These are phyloP conservation scores for Amylocarpus encephaloides DNA, from an alignment of 2,329 filamentous ascomycete species.

Conservation along the genomic window DNA sequence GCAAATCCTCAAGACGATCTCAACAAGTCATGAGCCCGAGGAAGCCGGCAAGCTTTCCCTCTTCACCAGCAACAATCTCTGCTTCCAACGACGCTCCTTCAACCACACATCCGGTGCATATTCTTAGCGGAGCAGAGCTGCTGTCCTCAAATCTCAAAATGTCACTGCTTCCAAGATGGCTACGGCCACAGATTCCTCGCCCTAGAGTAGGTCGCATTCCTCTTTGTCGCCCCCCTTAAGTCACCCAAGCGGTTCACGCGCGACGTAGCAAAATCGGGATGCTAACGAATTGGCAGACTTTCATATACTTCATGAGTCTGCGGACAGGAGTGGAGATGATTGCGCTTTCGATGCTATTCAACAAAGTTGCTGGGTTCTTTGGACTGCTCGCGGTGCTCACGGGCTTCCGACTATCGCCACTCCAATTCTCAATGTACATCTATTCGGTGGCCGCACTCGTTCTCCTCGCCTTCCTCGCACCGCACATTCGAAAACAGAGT, in stretches of 20 bases:
- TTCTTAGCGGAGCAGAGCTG: neutral
- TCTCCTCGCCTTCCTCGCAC: slow-evolving; percentile 63
- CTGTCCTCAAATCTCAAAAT: slow-evolving; percentile 15
- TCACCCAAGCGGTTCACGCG: slow-evolving; percentile 1
- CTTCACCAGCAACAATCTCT: neutral
- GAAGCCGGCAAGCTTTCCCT: neutral
- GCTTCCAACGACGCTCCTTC: neutral
- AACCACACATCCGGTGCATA: neutral
- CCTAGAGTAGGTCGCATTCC: slow-evolving; percentile 24
- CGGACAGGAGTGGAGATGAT: slow-evolving; percentile 83
- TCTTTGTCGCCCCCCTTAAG: neutral
- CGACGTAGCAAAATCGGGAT: neutral
- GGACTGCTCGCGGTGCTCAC: slow-evolving; percentile 84
- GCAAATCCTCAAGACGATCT: neutral
- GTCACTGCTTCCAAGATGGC: slow-evolving; percentile 25
- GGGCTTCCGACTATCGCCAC: slow-evolving; percentile 72
- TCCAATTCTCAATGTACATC: slow-evolving; percentile 87
- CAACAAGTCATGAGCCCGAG: slow-evolving; percentile 1
- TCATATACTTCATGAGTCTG: slow-evolving; percentile 79
- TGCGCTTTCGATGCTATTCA: slow-evolving; percentile 75
- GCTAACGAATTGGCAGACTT: slow-evolving; percentile 50
- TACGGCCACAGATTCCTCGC: slow-evolving; percentile 27
- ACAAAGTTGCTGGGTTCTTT: slow-evolving; percentile 88
- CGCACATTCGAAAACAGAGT: slow-evolving; percentile 71
- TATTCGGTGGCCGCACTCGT: slow-evolving; percentile 72